Evolutionary conservation across 1,284 basidiomycete species (phyloP), one percentile per base, ranked within the genome.

Genomic region (Tilletia setariae): DNA sequence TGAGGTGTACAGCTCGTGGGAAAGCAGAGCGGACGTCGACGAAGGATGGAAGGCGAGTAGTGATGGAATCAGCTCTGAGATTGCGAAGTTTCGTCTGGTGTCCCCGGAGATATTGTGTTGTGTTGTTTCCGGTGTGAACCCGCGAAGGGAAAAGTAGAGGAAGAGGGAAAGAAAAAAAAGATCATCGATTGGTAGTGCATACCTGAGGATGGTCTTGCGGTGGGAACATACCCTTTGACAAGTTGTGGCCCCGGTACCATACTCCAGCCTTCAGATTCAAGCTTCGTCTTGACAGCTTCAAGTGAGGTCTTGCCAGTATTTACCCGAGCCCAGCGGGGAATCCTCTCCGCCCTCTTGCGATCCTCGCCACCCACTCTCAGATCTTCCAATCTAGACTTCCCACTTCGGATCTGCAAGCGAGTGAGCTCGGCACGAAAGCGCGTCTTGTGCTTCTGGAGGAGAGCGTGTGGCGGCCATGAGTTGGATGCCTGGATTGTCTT

Each of bases 341-440:
- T 77, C 2, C 75, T 64, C 2, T 67, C 73, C 1, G 72, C 70
- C 66, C 72, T 70, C 35, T 73, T 23, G 15, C 56, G 63, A n/a
- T 46, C 64, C 25, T 23, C 67, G 64, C 35, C 77, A 13, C 78
- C 79, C 19, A 72, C 64, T 0, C 79, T 70, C 8, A 82, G 68
- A 4, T 82, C 80, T 23, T 74, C 67, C 0, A 77, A 66, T 1
- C 72, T 40, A 7, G 62, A 19, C 43, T 76, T 77, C 0, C 76
- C 78, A n/a, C 56, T 63, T 2, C 72, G 68, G 11, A 96, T 88
- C 83, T 95, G 94, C 68, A 93, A 84, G 76, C 89, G 89, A 68
- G 90, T 89, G 63, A 95, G 87, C 83, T 95, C 93, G 67, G 91
- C 88, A 71, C 89, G 88, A 3, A 98, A 85, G n/a, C 93, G 87